A percentile compares a stretch with the other conserved stretches of the same genome.
Evolutionary conservation across 352 stramenopile genomes (phyloP).

Genomic region (Elongisporangium anandrum): DNA sequence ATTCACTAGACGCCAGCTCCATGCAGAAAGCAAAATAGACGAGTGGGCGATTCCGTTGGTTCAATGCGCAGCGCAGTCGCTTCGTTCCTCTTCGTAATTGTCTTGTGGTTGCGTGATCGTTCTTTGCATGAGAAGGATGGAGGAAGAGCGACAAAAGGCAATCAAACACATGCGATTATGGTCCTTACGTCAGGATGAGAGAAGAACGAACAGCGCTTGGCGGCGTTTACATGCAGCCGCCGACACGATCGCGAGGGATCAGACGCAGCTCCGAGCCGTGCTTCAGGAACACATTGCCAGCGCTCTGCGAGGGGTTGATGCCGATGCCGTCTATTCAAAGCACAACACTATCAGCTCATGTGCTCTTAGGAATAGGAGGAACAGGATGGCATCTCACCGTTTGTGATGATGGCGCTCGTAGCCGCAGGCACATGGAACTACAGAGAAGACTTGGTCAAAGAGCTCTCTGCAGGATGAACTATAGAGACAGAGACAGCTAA

Average conservation of each 20-base stretch:
- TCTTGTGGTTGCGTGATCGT: too few relatives aligned
- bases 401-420: conserved; percentile 87
- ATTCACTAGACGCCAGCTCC: background rate
- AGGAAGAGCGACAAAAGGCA: too few relatives aligned
- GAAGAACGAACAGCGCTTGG: background rate
- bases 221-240: conserved; percentile 17
- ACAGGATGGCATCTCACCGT: conserved; percentile 29
- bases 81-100: too few relatives aligned
- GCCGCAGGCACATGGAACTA: conserved; percentile 76
- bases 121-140: too few relatives aligned
- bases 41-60: too few relatives aligned
- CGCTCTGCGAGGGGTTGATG: conserved; percentile 83
- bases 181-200: background rate
- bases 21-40: too few relatives aligned
- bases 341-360: conserved; percentile 6
- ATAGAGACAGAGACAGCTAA: background rate
- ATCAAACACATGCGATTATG: too few relatives aligned
- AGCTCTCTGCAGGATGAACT: background rate
- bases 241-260: conserved; percentile 81
- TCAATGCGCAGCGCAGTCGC: too few relatives aligned
- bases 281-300: conserved; percentile 83
- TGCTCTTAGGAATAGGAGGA: background rate
- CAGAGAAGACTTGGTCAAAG: conserved; percentile 3
- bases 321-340: conserved; percentile 66
- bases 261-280: conserved; percentile 79